Percentiles rank a stretch among this genome's conserved stretches.
Evolutionary conservation across 441 rosid species (phyloP).

Genomic region (Euphorbia schlechtendalii): DNA sequence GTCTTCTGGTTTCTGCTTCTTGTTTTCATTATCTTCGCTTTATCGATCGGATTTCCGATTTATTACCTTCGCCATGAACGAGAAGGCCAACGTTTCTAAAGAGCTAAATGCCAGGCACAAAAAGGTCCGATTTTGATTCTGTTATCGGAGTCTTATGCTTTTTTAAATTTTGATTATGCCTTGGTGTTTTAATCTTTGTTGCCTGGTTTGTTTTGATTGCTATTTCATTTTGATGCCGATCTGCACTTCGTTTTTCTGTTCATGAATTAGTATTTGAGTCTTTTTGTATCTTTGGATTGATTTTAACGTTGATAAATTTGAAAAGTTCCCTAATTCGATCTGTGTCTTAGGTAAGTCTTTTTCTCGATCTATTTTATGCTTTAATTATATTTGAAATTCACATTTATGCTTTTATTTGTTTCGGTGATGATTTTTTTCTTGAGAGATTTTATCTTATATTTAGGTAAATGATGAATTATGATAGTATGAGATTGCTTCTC

Average conservation of each 20-base stretch:
- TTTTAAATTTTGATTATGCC: conserved; percentile 3
- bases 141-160: no score
- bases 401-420: conserved; percentile 1
- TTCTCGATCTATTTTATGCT: not conserved
- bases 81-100: conserved; percentile 94
- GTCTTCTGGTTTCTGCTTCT: not conserved
- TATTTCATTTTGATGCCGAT: conserved; percentile 6
- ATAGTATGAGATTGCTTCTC: not conserved
- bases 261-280: not conserved
- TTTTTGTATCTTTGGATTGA: not conserved
- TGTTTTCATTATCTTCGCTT: not conserved
- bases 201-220: conserved; percentile 5
- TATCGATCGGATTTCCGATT: not conserved
- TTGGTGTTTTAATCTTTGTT: not conserved
- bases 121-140: conserved; percentile 40
- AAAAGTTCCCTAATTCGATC: conserved; percentile 22
- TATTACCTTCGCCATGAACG: conserved; percentile 40
- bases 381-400: not conserved
- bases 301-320: conserved; percentile 10
- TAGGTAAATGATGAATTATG: not conserved
- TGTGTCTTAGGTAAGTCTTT: not conserved
- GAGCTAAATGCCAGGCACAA: conserved; percentile 92
- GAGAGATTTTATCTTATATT: conserved; percentile 1
- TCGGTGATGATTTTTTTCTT: conserved; percentile 13
- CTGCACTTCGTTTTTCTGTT: not conserved